Base-by-base conservation (phyloP, 176 grass and related monocot genomes). In the Ananas comosus region DNA sequence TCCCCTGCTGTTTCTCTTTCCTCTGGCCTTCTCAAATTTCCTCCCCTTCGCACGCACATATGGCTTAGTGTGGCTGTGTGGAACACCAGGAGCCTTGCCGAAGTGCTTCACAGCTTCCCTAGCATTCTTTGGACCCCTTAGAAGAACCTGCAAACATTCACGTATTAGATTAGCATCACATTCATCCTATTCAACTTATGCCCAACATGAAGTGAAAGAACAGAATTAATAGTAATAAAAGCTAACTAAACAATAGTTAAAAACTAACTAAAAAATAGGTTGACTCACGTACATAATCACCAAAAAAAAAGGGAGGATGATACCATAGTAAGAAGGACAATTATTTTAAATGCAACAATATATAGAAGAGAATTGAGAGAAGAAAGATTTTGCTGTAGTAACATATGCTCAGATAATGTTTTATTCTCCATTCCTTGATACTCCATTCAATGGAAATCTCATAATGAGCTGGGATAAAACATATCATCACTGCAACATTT, bases 81-180 rank as follows among this genome's bases (percentile, higher is more conserved):
- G 73, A 23, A 76, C 73, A 14, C 73, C 64, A 67, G 73, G 73
- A 13, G 73, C 73, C 50, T 76, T 76, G 48, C 64, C 73, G 14
- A 67, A 76, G 73, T 76, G 64, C 49, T 54, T 76, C 24, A 76
- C 64, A 47, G 73, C 73, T 67, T 76, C 73, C 24, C 64, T 53
- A 48, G 73, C 73, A 67, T 76, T 76, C 73, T 66, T 76, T 76
- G 73, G 73, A 13, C 73, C 73, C 73, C 64, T 53, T 3, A 76
- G 49, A 17, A 76, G 73, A 53, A 76, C 50, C 73, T 76, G 49
- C 3, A 19, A 48, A 53, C 42, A 18, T 6, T 17, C 1, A 12
- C 19, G 48, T 48, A 48, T 22, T 1, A 50, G 50, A 13, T 12
- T 8, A 50, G 63, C 21, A 13, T 29, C 11, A 51, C 3, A 52